Evolutionary conservation across 2,329 filamentous ascomycete species (phyloP), one percentile per base, ranked within the genome.

Genomic region (Sarocladiaceae sp.): DNA sequence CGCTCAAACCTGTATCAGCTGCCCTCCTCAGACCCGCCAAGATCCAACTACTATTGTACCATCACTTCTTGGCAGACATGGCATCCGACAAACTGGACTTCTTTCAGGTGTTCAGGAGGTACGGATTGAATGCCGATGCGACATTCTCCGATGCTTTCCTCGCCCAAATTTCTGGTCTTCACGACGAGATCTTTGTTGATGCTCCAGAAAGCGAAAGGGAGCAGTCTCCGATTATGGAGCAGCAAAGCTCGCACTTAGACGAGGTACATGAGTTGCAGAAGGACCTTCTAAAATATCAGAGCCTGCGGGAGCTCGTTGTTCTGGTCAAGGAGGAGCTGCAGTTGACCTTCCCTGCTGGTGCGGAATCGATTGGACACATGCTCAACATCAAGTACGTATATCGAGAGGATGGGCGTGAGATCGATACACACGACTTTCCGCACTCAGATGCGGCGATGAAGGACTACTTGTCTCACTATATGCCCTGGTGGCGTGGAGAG

Each of bases 11-110:
- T 2, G 72, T 76, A 1, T 78, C 80, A 18, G 68, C 78, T 1
- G 77, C 82, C 1, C 72, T 88, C 34, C 76, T 91, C 23, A 78
- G 85, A 10, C 87, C 88, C 0, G 87, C 89, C 1, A 80, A 83
- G 53, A 83, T 96, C 48, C 93, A 98, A 59, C 71, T 97, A 1
- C 89, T 94, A 63, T 69, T 97, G 0, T 98, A 97, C 58, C 89
- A 91, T 52, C 82, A 82, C 20, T 80, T 97, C 44, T 71, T 98
- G n/a, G 79, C 82, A 9, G 74, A 82, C 3, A 79, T 97, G 55
- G 86, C 84, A 1, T 74, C 78, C 1, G 83, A 83, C 41, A 73
- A 75, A 6, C 72, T 95, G 1, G 78, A 88, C 46, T 86, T 88
- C 27, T 63, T 78, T 16, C 65, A 71, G 1, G 70, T 97, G 1